Evolutionary conservation across 2,329 filamentous ascomycete species (phyloP), one percentile per base, ranked within the genome.

Genomic region (Fusarium duplospermum): DNA sequence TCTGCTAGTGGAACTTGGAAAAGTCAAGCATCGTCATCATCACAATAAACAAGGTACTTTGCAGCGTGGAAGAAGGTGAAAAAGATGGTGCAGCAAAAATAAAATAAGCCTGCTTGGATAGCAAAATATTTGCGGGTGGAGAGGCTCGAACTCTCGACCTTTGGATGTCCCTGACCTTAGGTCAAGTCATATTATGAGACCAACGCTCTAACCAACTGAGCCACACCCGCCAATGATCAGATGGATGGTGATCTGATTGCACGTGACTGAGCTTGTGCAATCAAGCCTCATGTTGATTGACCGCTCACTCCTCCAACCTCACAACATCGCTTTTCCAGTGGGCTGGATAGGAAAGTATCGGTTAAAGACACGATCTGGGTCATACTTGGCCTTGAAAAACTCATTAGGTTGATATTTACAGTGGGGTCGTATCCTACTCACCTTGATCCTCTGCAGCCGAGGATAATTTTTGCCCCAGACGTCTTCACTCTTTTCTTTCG

Each of bases 61-160:
- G 10, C 11, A 10, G 31, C 4, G 31, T 33, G 4, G 31, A 33
- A 10, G 10, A 4, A 6, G 11, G 31, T 33, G 31, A 33, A 50
- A 4, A 50, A 27, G 9, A 18, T 2, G 4, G 8, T 16, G 24
- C 5, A 16, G 8, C 8, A 18, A 47, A 47, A 47, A 24, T 14
- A 47, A 18, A 24, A 3, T 16, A 35, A 35, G 33, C 13, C 14
- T 45, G 40, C 4, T 18, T 6, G 6, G 27, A 20, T 0, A 24
- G 40, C 38, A 62, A 62, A 62, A 63, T 13, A 24, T 18, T 18
- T 72, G 70, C 73, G 70, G 66, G 58, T 66, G 62, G 70, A 63
- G 70, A 72, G 70, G 70, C 67, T 72, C 70, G 70, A 72, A 72
- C 70, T 73, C 70, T 73, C 70, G 70, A 72, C 70, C 70, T 72